Evolutionary conservation across 2,329 filamentous ascomycete species (phyloP).

Genomic region (Penicillium sp.): DNA sequence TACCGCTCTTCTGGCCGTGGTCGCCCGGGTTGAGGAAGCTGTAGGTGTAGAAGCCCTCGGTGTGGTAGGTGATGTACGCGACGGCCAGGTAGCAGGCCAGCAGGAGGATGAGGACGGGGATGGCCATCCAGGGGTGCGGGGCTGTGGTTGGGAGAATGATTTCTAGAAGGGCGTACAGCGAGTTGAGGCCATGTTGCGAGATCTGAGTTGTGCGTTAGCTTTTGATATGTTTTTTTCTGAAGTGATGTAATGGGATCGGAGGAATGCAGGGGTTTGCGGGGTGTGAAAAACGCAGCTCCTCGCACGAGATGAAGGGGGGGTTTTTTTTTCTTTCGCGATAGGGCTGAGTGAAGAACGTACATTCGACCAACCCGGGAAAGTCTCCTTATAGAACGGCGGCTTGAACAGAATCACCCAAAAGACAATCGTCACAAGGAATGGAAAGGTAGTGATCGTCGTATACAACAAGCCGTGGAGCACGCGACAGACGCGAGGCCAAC

Average conservation of each 20-base stretch:
- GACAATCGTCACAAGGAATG: slow-evolving; percentile 70
- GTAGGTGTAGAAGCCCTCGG: slow-evolving; percentile 76
- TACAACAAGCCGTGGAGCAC: slow-evolving; percentile 67
- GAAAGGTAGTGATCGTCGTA: slow-evolving; percentile 63
- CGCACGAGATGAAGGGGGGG: background rate
- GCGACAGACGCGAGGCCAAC: slow-evolving; percentile 63
- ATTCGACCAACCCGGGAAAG: slow-evolving; percentile 59
- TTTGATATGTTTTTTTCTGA: background rate
- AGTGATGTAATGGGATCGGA: background rate
- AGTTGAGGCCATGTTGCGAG: slow-evolving; percentile 75
- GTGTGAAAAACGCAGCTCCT: slow-evolving; percentile 2
- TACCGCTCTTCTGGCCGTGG: slow-evolving; percentile 46
- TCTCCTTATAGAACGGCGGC: slow-evolving; percentile 52
- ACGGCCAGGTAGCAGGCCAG: slow-evolving; percentile 71
- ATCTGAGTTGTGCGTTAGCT: slow-evolving; percentile 43
- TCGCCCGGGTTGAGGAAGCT: slow-evolving; percentile 69
- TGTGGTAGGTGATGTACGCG: slow-evolving; percentile 71
- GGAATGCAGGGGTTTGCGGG: slow-evolving; percentile 6
- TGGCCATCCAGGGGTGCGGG: slow-evolving; percentile 64
- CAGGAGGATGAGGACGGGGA: slow-evolving; percentile 69
- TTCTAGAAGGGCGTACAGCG: slow-evolving; percentile 73
- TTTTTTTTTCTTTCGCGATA: background rate
- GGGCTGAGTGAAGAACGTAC: slow-evolving; percentile 31
- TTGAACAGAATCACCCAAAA: slow-evolving; percentile 67
- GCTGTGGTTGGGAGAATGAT: slow-evolving; percentile 67